Evolutionary conservation across 805 yeast species (phyloP).

Genomic region (Maudiozyma pseudohumilis): DNA sequence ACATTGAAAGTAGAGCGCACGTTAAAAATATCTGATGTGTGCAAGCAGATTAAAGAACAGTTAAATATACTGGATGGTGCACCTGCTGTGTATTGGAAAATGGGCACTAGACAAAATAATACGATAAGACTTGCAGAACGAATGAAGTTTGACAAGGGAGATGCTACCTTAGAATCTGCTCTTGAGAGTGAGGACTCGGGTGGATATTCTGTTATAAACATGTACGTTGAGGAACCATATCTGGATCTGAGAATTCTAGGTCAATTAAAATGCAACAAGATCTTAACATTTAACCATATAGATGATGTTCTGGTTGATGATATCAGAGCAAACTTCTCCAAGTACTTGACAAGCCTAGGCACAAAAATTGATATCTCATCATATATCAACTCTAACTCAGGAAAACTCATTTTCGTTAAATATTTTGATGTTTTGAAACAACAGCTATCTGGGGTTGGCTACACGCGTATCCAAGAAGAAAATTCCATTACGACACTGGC

Average conservation of each 20-base stretch:
- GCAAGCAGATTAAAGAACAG: constrained; percentile 37
- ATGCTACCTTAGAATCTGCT: constrained; percentile 41
- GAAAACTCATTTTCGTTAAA: constrained; percentile 43
- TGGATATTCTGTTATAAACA: constrained; percentile 36
- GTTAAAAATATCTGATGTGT: constrained; percentile 41
- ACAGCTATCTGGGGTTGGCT: constrained; percentile 55
- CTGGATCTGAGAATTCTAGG: constrained; percentile 18
- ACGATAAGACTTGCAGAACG: constrained; percentile 54
- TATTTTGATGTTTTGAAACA: constrained; percentile 51
- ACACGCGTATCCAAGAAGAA: constrained; percentile 41
- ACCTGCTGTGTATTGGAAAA: constrained; percentile 49
- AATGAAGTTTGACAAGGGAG: constrained; percentile 21
- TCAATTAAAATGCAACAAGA: constrained; percentile 10
- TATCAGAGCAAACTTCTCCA: constrained; percentile 12
- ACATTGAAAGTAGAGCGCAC: constrained; percentile 47
- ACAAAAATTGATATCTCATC: constrained; percentile 7
- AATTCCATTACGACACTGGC: constrained; percentile 31
- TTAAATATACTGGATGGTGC: constrained; percentile 31
- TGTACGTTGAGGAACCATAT: constrained; percentile 58
- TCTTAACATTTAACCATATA: constrained; percentile 4
- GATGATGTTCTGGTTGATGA: constrained; percentile 17
- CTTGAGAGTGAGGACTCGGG: constrained; percentile 20
- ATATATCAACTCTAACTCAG: constrained; percentile 8
- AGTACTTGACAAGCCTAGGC: constrained; percentile 3
- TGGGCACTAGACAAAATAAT: constrained; percentile 58